Evolutionary conservation across 441 rosid species (phyloP).

Genomic region (Codiaeum variegatum): DNA sequence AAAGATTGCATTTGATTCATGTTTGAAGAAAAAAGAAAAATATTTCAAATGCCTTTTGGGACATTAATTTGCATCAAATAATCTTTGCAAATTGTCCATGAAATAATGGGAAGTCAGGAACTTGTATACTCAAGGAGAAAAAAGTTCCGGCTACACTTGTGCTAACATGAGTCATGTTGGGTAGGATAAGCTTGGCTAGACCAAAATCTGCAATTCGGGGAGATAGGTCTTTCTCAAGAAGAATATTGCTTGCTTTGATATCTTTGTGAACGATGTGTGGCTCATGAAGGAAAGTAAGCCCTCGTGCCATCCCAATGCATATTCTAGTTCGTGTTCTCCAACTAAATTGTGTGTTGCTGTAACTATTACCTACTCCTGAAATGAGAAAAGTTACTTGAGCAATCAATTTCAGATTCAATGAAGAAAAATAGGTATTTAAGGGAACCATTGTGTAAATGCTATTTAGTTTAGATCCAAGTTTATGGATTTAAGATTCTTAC

Average conservation of each 20-base stretch:
- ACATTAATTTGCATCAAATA: too few relatives aligned
- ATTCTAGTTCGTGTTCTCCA: constrained; percentile 70
- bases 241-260: constrained; percentile 94
- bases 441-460: constrained; percentile 12
- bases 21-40: too few relatives aligned
- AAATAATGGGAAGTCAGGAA: too few relatives aligned
- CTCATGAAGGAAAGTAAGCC: constrained; percentile 87
- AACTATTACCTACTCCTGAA: constrained; percentile 58
- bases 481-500: not conserved
- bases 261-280: constrained; percentile 84
- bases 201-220: constrained; percentile 97
- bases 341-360: constrained; percentile 55
- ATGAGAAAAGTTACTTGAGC: constrained; percentile 19
- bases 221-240: constrained; percentile 69
- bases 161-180: constrained; percentile 83
- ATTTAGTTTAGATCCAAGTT: constrained; percentile 1
- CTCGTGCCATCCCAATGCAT: constrained; percentile 77
- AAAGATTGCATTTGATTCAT: not conserved
- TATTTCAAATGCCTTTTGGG: too few relatives aligned
- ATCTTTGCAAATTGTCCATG: too few relatives aligned
- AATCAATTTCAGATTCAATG: constrained; percentile 15
- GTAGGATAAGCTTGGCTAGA: constrained; percentile 86
- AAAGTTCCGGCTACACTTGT: constrained; percentile 98
- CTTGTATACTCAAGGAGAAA: too few relatives aligned
- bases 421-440: not conserved